Evolutionary conservation across 495 filamentous ascomycete genomes (phyloP).

Genomic region (Aspergillus steynii): DNA sequence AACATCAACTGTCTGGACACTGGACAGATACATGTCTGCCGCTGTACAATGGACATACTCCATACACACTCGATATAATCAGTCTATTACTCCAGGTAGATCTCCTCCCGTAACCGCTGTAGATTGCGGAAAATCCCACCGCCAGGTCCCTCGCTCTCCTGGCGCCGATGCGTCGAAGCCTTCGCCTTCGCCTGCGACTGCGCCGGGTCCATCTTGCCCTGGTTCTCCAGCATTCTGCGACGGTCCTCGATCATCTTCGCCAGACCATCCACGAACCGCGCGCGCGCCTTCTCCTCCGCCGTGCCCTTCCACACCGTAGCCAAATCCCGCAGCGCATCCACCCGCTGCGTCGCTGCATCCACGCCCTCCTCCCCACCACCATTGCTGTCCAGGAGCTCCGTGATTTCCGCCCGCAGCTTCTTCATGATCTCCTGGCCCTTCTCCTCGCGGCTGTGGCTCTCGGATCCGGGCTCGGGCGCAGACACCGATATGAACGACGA

Average conservation of each 20-base stretch:
- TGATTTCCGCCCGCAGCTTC: slow-evolving; percentile 69
- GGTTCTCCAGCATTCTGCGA: slow-evolving; percentile 56
- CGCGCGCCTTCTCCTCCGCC: slow-evolving; percentile 83
- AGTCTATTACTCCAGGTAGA: slow-evolving; percentile 53
- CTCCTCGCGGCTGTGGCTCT: slow-evolving; percentile 67
- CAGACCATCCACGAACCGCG: slow-evolving; percentile 77
- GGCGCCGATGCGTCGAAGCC: slow-evolving; percentile 25
- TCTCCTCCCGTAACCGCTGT: slow-evolving; percentile 74
- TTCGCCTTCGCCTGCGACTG: slow-evolving; percentile 20
- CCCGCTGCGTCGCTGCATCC: slow-evolving; percentile 67
- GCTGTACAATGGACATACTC: neutral
- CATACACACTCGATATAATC: neutral
- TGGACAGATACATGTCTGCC: neutral
- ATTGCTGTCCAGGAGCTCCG: slow-evolving; percentile 59
- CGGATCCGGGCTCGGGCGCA: slow-evolving; percentile 65
- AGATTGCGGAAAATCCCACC: slow-evolving; percentile 80
- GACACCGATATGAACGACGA: slow-evolving; percentile 82
- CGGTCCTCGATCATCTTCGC: slow-evolving; percentile 58
- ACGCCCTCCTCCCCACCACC: slow-evolving; percentile 43
- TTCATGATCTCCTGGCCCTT: slow-evolving; percentile 74
- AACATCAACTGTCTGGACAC: neutral
- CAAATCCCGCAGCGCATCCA: slow-evolving; percentile 72
- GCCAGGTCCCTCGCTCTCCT: slow-evolving; percentile 51
- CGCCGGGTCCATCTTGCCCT: slow-evolving; percentile 44
- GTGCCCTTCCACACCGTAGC: slow-evolving; percentile 88